A percentile compares a stretch with the other conserved stretches of the same genome.
phyloP scores from a whole-genome alignment of 352 stramenopile species.

The Globisporangium takayamanum region DNA sequence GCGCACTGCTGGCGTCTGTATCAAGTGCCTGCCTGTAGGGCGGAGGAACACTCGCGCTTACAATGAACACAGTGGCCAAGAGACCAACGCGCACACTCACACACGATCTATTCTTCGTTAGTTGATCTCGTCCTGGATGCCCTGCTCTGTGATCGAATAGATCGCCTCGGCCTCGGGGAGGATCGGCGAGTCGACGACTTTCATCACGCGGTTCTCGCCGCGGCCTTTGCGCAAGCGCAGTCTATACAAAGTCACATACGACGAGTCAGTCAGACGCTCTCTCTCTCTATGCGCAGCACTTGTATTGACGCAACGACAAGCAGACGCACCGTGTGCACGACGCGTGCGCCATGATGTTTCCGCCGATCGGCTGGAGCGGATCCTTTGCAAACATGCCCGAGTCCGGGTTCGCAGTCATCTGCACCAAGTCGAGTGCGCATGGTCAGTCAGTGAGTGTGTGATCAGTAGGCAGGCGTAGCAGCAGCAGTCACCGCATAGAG shows the following conservation, averaged over 20 bases:
- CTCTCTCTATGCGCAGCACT: too few species aligned
- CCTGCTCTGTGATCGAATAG: constrained; percentile 95
- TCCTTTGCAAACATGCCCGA: constrained; percentile 90
- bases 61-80: background rate
- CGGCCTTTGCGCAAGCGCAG: constrained; percentile 95
- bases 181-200: constrained; percentile 95
- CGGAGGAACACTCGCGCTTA: too few species aligned
- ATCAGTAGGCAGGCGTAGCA: background rate
- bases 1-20: too few species aligned
- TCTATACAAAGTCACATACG: constrained; percentile 13
- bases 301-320: background rate
- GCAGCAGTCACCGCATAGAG: too few species aligned
- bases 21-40: too few species aligned
- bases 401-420: constrained; percentile 88
- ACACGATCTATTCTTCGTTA: constrained; percentile 21
- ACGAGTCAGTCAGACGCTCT: too few species aligned
- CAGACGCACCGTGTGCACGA: constrained; percentile 63
- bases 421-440: background rate
- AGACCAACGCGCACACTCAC: background rate
- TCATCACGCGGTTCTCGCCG: constrained; percentile 98
- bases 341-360: constrained; percentile 87
- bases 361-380: constrained; percentile 86
- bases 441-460: background rate
- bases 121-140: constrained; percentile 90
- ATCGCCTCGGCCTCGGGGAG: constrained; percentile 96